Evolutionary conservation across 805 yeast species (phyloP).

Genomic region (Schwanniomyces vanrijiae): DNA sequence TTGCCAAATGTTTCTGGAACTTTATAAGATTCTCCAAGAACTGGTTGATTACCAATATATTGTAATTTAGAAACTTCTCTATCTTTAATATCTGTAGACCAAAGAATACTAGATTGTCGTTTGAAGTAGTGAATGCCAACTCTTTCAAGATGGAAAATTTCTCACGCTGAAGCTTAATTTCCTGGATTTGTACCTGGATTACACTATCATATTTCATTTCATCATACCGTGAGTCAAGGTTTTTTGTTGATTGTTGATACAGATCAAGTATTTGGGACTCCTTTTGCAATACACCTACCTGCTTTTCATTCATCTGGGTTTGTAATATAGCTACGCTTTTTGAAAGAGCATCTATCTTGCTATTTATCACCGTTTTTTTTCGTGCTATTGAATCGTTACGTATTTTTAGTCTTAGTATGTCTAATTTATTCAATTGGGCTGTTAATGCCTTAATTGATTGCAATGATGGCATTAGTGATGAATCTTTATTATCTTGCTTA

Average conservation of each 20-base stretch:
- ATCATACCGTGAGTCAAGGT: conserved; percentile 2
- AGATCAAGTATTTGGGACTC: conserved; percentile 4
- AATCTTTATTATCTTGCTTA: conserved; percentile 3
- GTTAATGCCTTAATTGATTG: conserved; percentile 23
- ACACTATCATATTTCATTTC: conserved; percentile 11
- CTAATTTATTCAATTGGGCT: conserved; percentile 31
- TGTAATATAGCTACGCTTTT: not conserved
- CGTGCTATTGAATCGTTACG: conserved; percentile 13
- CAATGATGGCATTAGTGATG: conserved; percentile 14
- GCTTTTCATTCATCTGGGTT: conserved; percentile 4
- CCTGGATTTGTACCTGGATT: conserved; percentile 23
- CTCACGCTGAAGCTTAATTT: conserved; percentile 19
- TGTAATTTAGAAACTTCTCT: conserved; percentile 25
- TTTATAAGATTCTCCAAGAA: conserved; percentile 27
- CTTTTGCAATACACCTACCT: conserved; percentile 9
- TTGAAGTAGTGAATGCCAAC: conserved; percentile 15
- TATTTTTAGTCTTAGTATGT: conserved; percentile 15
- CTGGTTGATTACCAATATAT: conserved; percentile 27
- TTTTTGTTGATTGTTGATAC: not conserved
- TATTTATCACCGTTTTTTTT: conserved; percentile 2
- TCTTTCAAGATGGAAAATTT: conserved; percentile 28
- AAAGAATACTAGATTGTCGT: conserved; percentile 14
- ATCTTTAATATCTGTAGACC: conserved; percentile 28
- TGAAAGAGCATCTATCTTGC: conserved; percentile 3
- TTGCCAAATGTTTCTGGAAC: conserved; percentile 19